Evolutionary conservation across 2,329 filamentous ascomycete genomes (phyloP).

Genomic region (Bipolaris zeicola): DNA sequence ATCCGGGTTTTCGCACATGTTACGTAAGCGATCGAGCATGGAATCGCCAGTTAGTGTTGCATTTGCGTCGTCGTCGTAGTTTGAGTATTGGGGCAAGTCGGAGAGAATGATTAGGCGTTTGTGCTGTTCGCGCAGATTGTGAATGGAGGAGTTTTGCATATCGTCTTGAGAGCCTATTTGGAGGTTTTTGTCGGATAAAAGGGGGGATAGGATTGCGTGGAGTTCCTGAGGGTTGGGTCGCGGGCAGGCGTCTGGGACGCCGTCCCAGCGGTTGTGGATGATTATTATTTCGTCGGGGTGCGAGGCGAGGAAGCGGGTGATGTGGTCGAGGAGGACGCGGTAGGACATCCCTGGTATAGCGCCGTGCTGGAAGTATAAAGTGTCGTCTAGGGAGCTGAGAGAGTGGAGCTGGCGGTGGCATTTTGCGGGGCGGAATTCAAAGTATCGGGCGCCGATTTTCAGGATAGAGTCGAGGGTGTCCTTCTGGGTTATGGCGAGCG

Average conservation of each 20-base stretch:
- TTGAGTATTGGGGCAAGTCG: conserved; percentile 34
- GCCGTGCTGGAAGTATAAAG: conserved; percentile 58
- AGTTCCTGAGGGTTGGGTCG: conserved; percentile 53
- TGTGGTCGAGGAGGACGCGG: conserved; percentile 50
- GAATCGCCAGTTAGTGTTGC: conserved; percentile 39
- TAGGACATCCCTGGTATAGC: conserved; percentile 59
- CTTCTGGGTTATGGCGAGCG: conserved; percentile 59
- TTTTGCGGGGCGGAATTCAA: conserved; percentile 59
- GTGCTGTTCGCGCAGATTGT: conserved; percentile 29
- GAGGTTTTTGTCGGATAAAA: conserved; percentile 28
- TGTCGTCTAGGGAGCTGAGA: conserved; percentile 50
- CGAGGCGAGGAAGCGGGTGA: conserved; percentile 50
- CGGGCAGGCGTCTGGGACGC: conserved; percentile 55
- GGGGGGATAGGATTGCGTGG: conserved; percentile 45
- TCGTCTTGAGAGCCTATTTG: conserved; percentile 32
- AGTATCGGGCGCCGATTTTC: conserved; percentile 57
- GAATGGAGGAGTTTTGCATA: conserved; percentile 32
- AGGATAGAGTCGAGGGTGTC: conserved; percentile 54
- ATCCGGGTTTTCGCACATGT: conserved; percentile 29
- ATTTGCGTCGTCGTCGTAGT: conserved; percentile 43
- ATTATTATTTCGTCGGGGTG: conserved; percentile 56
- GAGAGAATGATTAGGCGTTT: conserved; percentile 37
- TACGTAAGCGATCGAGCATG: conserved; percentile 34
- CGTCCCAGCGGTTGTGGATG: conserved; percentile 59
- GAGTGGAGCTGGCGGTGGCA: conserved; percentile 52